Base-by-base conservation (phyloP, 352 stramenopile species). In the Phytophthora pistaciae region DNA sequence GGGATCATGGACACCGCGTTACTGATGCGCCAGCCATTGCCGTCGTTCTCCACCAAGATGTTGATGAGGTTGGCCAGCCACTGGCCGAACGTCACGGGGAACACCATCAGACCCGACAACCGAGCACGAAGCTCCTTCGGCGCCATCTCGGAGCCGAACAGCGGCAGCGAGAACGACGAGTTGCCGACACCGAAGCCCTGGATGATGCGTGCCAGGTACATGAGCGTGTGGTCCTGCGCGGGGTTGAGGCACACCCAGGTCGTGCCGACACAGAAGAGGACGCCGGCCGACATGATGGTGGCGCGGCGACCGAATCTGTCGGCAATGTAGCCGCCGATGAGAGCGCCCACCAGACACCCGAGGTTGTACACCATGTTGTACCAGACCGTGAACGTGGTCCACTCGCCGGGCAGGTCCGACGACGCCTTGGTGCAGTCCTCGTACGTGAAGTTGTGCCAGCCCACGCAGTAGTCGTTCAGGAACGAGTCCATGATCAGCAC, bases 301-400 rank as follows among this genome's bases (percentile, higher is more conserved):
- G 66, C 70, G 16, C 71, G 66, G 25, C 71, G 71, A 3, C 66
- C 71, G 46, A 75, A 70, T 5, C 29, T 66, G 62, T 83, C 68
- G 7, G 72, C 72, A 14, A 83, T 31, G 29, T 70, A 58, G 53
- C 75, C 75, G 21, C 75, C 72, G 38, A 83, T 70, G 20, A 80
- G 59, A 0, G 75, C 75, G n/a, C 75, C 75, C 3, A 70, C 62
- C 0, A 83, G 57, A 53, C 75, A 80, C 13, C 75, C 72, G 25
- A 83, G 68, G 69, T 80, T 80, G 72, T 83, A 83, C 2, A 73
- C 54, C 64, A 83, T 78, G 67, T 75, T 74, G 66, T 77, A 81
- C 63, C 66, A 75, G n/a, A 68, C 73, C 10, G 56, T 75, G 56
- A 82, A 82, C 25, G 42, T 78, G 9, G 66, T 68, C 77, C 77